Evolutionary conservation across 768 basidiomycete species (phyloP).

Genomic region (Glaciozyma martinii): DNA sequence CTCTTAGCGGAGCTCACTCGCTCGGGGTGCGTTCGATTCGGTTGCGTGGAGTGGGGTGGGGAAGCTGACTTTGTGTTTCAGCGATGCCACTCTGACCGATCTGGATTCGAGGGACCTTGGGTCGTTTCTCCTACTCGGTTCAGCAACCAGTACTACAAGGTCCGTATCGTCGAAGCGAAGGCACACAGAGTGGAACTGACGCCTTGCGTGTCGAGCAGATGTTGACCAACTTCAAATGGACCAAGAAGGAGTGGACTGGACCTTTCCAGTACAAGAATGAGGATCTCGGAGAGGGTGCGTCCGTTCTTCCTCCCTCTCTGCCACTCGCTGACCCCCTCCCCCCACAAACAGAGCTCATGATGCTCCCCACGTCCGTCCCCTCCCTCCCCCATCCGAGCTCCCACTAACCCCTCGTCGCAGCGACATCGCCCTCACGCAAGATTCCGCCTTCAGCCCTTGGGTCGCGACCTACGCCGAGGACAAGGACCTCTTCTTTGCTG

Average conservation of each 20-base stretch:
- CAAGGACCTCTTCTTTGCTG: conserved; percentile 80
- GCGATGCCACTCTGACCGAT: conserved; percentile 74
- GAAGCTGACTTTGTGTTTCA: neutral
- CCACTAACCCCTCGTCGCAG: no score
- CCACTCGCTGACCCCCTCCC: neutral
- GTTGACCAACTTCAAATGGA: conserved; percentile 28
- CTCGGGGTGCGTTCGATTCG: conserved; percentile 52
- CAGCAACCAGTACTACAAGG: conserved; percentile 27
- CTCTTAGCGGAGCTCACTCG: conserved; percentile 80
- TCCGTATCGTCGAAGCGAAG: neutral
- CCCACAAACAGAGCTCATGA: conserved; percentile 20
- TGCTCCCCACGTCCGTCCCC: conserved; percentile 10
- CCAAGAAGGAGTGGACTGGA: conserved; percentile 27
- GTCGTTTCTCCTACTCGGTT: conserved; percentile 27
- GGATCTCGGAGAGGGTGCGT: conserved; percentile 21
- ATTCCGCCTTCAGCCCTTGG: conserved; percentile 82
- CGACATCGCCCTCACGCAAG: conserved; percentile 47
- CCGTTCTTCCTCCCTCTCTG: neutral
- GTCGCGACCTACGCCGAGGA: conserved; percentile 77
- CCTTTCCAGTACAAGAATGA: conserved; percentile 23
- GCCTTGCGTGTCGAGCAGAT: neutral
- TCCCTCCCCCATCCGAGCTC: neutral
- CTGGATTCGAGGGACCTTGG: conserved; percentile 81
- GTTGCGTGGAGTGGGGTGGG: neutral
- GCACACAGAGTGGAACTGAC: neutral